Conservation (phyloP, 1,139 yeast species). For the Yamadazyma triangularis region DNA sequence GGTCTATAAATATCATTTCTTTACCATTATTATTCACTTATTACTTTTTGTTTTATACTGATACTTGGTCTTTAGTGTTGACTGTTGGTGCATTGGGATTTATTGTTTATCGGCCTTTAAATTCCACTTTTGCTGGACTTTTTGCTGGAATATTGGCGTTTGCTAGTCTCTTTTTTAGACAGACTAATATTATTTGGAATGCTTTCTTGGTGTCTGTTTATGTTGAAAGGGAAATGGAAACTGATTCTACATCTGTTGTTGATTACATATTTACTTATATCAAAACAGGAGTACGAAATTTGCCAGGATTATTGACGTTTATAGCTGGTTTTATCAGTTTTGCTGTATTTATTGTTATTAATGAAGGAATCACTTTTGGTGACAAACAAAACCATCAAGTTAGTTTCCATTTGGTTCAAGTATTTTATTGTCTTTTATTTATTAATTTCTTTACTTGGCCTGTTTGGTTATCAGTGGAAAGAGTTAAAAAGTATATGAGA, state of each 20-base stretch:
- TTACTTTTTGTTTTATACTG: constrained; percentile 82
- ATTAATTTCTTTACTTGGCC: constrained; percentile 65
- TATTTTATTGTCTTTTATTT: constrained; percentile 72
- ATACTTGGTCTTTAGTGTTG: constrained; percentile 81
- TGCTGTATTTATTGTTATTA: constrained; percentile 50
- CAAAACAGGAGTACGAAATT: constrained; percentile 17
- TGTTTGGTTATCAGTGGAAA: constrained; percentile 48
- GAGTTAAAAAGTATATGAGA: constrained; percentile 31
- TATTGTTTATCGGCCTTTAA: constrained; percentile 17
- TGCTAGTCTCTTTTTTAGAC: constrained; percentile 69
- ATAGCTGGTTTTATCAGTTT: constrained; percentile 48
- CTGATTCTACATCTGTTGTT: constrained; percentile 13
- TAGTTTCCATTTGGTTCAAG: constrained; percentile 70
- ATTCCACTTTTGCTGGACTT: constrained; percentile 8
- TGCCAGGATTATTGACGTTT: constrained; percentile 46
- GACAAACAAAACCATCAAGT: constrained; percentile 83
- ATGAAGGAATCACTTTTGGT: constrained; percentile 81
- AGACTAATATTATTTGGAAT: constrained; percentile 88
- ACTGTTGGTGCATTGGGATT: constrained; percentile 44
- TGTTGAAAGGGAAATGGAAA: constrained; percentile 40
- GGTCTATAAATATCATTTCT: constrained; percentile 46
- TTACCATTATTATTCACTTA: constrained; percentile 74
- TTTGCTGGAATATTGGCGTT: constrained; percentile 47
- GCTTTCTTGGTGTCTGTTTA: constrained; percentile 55
- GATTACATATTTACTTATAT: constrained; percentile 8